Percentiles rank a stretch among this genome's conserved stretches.
Conservation (phyloP, 2,329 filamentous ascomycete genomes). For the Penicillium sp. region DNA sequence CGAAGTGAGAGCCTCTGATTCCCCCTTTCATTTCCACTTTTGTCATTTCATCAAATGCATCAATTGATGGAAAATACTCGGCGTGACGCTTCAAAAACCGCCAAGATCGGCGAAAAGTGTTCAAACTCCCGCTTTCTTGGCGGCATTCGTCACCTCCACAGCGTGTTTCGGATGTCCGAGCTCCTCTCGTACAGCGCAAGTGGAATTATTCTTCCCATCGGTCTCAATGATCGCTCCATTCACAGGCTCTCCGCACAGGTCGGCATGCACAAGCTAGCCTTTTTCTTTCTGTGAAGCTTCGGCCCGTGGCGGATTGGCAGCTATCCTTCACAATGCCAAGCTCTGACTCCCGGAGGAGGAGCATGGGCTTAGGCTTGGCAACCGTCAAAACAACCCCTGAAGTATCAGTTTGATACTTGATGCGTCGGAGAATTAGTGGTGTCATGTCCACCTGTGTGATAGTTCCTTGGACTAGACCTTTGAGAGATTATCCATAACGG, state of each 20-base stretch:
- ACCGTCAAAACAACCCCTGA: not conserved
- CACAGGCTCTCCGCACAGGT: not conserved
- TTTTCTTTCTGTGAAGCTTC: not conserved
- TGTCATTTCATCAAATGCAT: not conserved
- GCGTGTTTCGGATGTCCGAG: conserved; percentile 9
- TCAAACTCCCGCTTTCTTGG: conserved; percentile 17
- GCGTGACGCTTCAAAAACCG: conserved; percentile 3
- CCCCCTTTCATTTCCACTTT: not conserved
- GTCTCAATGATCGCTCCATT: not conserved
- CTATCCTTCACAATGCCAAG: conserved; percentile 10
- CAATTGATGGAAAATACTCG: conserved; percentile 13
- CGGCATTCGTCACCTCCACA: not conserved
- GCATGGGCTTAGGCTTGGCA: not conserved
- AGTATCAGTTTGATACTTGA: conserved; percentile 10
- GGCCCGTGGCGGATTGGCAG: not conserved
- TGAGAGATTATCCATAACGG: not conserved
- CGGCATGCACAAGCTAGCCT: not conserved
- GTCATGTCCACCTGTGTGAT: conserved; percentile 4
- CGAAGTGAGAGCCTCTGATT: not conserved
- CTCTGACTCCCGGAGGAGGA: not conserved
- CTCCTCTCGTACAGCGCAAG: not conserved
- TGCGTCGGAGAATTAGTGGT: conserved; percentile 12
- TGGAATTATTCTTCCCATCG: not conserved
- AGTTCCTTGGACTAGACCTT: not conserved
- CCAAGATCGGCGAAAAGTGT: conserved; percentile 7